phyloP scores from a whole-genome alignment of 2,329 filamentous ascomycete species.

The Nothomitra cinnamomea region DNA sequence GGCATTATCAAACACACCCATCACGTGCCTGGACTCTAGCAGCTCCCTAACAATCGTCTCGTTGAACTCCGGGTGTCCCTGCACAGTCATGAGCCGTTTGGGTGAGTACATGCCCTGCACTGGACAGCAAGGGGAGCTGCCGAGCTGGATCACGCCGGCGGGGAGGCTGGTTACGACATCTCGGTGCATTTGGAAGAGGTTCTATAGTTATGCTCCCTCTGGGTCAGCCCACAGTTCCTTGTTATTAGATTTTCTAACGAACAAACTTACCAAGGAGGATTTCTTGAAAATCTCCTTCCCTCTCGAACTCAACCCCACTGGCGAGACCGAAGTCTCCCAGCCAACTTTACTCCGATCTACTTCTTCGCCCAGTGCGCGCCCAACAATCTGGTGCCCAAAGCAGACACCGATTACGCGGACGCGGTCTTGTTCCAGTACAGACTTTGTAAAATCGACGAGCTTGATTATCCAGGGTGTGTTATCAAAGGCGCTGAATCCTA shows the following conservation, averaged over 20 bases:
- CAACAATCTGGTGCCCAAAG: constrained; percentile 78
- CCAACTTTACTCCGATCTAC: constrained; percentile 51
- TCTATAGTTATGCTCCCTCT: not conserved
- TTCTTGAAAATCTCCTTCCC: constrained; percentile 57
- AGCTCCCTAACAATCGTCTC: constrained; percentile 53
- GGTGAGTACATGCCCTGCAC: constrained; percentile 69
- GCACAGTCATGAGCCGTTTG: constrained; percentile 52
- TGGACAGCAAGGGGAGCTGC: constrained; percentile 45
- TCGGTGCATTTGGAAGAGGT: constrained; percentile 66
- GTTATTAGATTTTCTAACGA: no score
- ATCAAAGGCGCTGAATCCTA: constrained; percentile 56
- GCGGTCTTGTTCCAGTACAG: constrained; percentile 40
- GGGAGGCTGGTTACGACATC: constrained; percentile 56
- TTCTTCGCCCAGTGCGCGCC: constrained; percentile 48
- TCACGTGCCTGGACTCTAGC: constrained; percentile 42
- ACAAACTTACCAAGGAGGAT: constrained; percentile 44
- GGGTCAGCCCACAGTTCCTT: constrained; percentile 9
- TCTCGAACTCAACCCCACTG: constrained; percentile 47
- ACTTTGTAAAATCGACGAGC: constrained; percentile 50
- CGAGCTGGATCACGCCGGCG: constrained; percentile 42
- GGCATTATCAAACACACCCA: constrained; percentile 53
- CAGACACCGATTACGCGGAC: constrained; percentile 66
- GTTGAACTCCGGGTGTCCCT: constrained; percentile 77
- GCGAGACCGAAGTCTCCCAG: constrained; percentile 68
- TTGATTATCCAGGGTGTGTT: constrained; percentile 58